These are phyloP conservation scores for Aspergillus jensenii DNA, from an alignment of 2,329 filamentous ascomycete genomes.

Conservation along the genomic window DNA sequence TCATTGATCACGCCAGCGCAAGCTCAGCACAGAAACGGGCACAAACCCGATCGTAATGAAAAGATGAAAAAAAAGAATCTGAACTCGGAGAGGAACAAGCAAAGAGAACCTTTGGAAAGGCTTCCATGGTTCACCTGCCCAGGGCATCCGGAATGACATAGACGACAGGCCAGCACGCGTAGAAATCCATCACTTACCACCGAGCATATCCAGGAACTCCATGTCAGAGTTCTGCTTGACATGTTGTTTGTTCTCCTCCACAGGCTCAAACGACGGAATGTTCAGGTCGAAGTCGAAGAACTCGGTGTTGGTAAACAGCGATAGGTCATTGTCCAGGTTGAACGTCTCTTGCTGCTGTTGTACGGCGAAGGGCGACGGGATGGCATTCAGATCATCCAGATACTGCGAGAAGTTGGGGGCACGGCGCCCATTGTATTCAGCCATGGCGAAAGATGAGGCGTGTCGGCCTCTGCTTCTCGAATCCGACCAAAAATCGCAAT, in stretches of 20 bases:
- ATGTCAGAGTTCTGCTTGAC: conserved; percentile 29
- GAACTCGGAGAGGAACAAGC: background rate
- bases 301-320: conserved; percentile 77
- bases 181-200: conserved; percentile 35
- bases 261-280: conserved; percentile 33
- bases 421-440: conserved; percentile 72
- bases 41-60: conserved; percentile 3
- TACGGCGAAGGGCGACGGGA: conserved; percentile 60
- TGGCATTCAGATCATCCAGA: conserved; percentile 78
- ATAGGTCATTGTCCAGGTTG: conserved; percentile 69
- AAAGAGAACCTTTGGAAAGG: background rate
- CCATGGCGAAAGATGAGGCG: conserved; percentile 53
- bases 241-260: conserved; percentile 30
- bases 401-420: conserved; percentile 88
- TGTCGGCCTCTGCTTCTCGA: conserved; percentile 8
- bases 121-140: background rate
- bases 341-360: conserved; percentile 56
- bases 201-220: conserved; percentile 43
- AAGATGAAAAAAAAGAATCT: background rate
- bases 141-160: background rate
- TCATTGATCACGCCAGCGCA: conserved; percentile 4
- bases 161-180: background rate
- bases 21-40: conserved; percentile 15
- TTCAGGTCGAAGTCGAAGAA: conserved; percentile 70
- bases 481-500: background rate